Base-by-base conservation (phyloP, 306 rosid species). In the Lupinus albus region DNA sequence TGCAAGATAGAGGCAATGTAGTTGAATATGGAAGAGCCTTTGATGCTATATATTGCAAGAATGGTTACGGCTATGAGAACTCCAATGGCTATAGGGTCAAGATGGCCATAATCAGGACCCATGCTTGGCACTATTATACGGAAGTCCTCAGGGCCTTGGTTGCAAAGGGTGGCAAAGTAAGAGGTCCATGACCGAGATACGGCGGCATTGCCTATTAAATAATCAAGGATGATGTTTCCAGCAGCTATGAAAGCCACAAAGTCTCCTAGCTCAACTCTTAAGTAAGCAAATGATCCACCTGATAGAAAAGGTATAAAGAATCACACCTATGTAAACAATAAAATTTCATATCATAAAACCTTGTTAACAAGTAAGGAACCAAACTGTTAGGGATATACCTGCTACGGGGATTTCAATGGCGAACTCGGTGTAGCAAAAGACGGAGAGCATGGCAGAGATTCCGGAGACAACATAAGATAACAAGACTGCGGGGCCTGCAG, bases 351-450 rank as follows among this genome's bases (percentile, higher is more conserved):
- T n/a, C n/a, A n/a, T n/a, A n/a, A n/a, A n/a, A n/a, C n/a, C n/a
- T n/a, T n/a, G n/a, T n/a, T n/a, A n/a, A n/a, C n/a, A n/a, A n/a
- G n/a, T n/a, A n/a, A n/a, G n/a, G n/a, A n/a, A n/a, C n/a, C n/a
- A n/a, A n/a, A n/a, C n/a, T n/a, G n/a, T n/a, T n/a, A n/a, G n/a
- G n/a, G n/a, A n/a, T n/a, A n/a, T n/a, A n/a, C 97, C 98, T 45
- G 98, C 98, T 8, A 82, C 88, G 0, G 98, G 98, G 0, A 92
- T 92, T 77, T 92, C 96, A 0, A 92, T 84, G 6, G 98, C 96
- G 33, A 92, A 92, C 77, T 92, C 98, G 0, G 96, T 89, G 82
- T 92, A 92, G 21, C 98, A 92, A 71, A 92, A 92, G 12, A 89
- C 98, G 1, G 98, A 92, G 12, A 92, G 84, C 89, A 92, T 46